phyloP scores from a whole-genome alignment of 768 basidiomycete species.

The Fistulinella prunicolor region DNA sequence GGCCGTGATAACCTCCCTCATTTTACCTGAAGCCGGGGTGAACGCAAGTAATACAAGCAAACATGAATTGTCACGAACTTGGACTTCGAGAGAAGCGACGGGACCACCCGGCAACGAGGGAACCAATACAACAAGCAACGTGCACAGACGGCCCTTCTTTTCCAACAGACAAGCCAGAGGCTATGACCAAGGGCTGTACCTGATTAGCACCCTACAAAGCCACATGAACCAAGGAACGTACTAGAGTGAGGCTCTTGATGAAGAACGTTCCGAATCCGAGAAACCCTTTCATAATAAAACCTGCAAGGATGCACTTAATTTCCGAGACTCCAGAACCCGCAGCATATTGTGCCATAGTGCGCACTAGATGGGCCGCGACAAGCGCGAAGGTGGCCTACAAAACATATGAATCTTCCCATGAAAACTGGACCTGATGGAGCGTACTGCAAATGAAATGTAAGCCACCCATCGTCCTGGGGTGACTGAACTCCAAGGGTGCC shows the following conservation, averaged over 20 bases:
- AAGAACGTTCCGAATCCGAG: slow-evolving; percentile 85
- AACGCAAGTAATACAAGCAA: slow-evolving; percentile 12
- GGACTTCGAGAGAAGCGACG: slow-evolving; percentile 81
- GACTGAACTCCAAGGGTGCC: slow-evolving; percentile 85
- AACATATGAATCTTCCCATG: slow-evolving; percentile 3
- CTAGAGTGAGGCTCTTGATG: slow-evolving; percentile 93
- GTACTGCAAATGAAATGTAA: slow-evolving; percentile 87
- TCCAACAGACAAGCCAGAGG: slow-evolving; percentile 93
- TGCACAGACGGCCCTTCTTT: slow-evolving; percentile 99
- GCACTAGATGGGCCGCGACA: slow-evolving; percentile 84
- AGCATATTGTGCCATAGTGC: slow-evolving; percentile 87
- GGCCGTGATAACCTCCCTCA: slow-evolving; percentile 89
- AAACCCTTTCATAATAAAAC: slow-evolving; percentile 96
- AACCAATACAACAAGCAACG: slow-evolving; percentile 92
- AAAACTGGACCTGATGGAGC: slow-evolving; percentile 28
- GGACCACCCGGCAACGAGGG: slow-evolving; percentile 84
- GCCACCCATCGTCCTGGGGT: slow-evolving; percentile 73
- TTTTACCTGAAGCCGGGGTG: slow-evolving; percentile 50
- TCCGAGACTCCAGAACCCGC: slow-evolving; percentile 98
- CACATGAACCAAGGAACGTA: slow-evolving; percentile 38
- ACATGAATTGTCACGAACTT: slow-evolving; percentile 46
- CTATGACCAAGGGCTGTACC: slow-evolving; percentile 88
- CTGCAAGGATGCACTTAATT: slow-evolving; percentile 96
- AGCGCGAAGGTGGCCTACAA: slow-evolving; percentile 76
- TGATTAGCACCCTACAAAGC: slow-evolving; percentile 12